Evolutionary conservation across 1,284 basidiomycete genomes (phyloP).

Genomic region (Wallemia ichthyophaga): DNA sequence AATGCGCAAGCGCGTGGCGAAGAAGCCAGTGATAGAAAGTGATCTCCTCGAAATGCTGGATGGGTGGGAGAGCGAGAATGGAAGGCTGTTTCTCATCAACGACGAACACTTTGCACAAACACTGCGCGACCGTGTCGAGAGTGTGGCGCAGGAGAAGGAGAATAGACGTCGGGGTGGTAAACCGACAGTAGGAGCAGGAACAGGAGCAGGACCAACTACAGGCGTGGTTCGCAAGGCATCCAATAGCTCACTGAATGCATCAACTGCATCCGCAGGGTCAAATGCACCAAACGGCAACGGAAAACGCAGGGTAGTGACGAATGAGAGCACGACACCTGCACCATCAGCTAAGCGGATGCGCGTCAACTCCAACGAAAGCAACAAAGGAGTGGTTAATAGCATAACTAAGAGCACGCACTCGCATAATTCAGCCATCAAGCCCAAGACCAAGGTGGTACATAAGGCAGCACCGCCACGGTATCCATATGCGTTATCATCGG

Average conservation of each 20-base stretch:
- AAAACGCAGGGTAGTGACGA: background rate
- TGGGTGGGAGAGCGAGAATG: conserved; percentile 55
- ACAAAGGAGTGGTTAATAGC: background rate
- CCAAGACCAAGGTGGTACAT: background rate
- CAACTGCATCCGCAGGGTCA: background rate
- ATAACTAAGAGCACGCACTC: background rate
- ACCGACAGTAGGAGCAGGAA: too few relatives aligned
- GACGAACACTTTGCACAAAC: conserved; percentile 54
- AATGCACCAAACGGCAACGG: background rate
- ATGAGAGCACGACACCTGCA: background rate
- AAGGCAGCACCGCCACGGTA: background rate
- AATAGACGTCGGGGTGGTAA: conserved; percentile 20
- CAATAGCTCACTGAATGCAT: background rate
- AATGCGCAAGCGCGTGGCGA: conserved; percentile 79
- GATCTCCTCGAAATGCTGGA: conserved; percentile 54
- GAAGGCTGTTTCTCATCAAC: conserved; percentile 49
- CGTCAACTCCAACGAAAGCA: background rate
- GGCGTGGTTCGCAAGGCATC: background rate
- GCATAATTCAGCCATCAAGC: background rate
- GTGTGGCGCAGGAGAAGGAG: conserved; percentile 34
- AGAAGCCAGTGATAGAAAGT: conserved; percentile 77
- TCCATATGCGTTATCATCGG: background rate
- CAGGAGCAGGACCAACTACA: background rate
- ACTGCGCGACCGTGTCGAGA: conserved; percentile 35
- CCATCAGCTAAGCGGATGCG: background rate